Evolutionary conservation across 163 green algal species (phyloP).

Genomic region (Chlamydomonas reinhardtii): DNA sequence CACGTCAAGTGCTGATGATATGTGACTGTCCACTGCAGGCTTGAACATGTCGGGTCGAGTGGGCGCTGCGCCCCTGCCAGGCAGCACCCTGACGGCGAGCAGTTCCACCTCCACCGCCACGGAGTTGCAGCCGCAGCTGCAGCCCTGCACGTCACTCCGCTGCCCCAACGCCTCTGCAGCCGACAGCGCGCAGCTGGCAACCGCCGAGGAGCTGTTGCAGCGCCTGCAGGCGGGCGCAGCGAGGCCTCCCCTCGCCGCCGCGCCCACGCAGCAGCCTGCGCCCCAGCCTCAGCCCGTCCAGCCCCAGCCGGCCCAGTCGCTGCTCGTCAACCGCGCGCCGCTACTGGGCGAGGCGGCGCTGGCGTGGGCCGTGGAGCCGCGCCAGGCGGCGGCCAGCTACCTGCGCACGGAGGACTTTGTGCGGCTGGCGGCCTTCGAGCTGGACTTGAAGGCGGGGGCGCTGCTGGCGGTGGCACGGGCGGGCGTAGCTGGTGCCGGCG

Average conservation of each 20-base stretch:
- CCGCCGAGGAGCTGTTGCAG: too few species aligned
- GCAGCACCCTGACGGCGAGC: neutral
- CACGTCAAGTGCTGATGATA: too few species aligned
- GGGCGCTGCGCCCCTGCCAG: slow-evolving; percentile 13
- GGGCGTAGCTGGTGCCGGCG: too few species aligned
- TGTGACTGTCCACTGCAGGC: neutral
- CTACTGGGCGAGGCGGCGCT: neutral
- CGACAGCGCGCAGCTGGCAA: neutral
- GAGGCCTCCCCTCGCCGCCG: too few species aligned
- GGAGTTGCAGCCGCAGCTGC: neutral
- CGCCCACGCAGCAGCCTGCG: neutral
- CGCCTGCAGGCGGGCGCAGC: too few species aligned
- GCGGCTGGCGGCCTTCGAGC: neutral
- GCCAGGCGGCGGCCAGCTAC: too few species aligned
- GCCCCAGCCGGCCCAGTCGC: neutral
- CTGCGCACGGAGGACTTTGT: neutral
- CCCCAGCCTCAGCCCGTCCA: neutral
- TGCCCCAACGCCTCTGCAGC: neutral
- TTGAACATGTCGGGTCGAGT: neutral
- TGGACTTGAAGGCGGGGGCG: neutral
- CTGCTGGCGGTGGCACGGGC: neutral
- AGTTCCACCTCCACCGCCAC: neutral
- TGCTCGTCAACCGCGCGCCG: slow-evolving; percentile 7
- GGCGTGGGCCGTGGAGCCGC: neutral
- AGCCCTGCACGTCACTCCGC: neutral